phyloP scores from a whole-genome alignment of 768 basidiomycete genomes.

The Sarcodon sp. region DNA sequence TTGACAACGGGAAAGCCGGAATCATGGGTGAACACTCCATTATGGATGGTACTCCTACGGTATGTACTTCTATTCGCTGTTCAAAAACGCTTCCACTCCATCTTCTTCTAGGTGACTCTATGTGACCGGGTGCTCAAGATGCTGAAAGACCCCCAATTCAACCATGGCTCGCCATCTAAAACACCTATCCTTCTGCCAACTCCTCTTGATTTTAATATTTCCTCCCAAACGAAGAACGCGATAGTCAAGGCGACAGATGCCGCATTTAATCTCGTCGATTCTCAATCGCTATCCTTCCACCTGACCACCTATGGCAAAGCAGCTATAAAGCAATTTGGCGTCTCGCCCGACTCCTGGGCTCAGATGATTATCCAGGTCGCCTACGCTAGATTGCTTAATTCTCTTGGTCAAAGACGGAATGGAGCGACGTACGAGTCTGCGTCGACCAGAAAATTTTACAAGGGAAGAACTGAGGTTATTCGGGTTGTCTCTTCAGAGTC shows the following conservation, averaged over 20 bases:
- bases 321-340: slow-evolving; percentile 73
- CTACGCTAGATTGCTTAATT: slow-evolving; percentile 55
- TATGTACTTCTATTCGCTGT: background rate
- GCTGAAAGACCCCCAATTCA: slow-evolving; percentile 48
- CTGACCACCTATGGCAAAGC: slow-evolving; percentile 75
- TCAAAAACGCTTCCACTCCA: background rate
- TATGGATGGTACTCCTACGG: slow-evolving; percentile 84
- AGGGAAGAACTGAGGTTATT: slow-evolving; percentile 92
- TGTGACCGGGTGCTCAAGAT: slow-evolving; percentile 57
- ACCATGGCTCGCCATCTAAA: slow-evolving; percentile 30
- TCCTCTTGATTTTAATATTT: slow-evolving; percentile 54
- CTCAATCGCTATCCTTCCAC: slow-evolving; percentile 50
- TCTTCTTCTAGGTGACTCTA: slow-evolving; percentile 26
- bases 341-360: slow-evolving; percentile 92
- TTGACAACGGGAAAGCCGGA: slow-evolving; percentile 70
- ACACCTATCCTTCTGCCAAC: slow-evolving; percentile 20
- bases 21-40: slow-evolving; percentile 89
- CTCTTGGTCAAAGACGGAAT: slow-evolving; percentile 10
- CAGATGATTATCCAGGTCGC: slow-evolving; percentile 90
- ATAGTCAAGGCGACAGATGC: slow-evolving; percentile 44
- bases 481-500: slow-evolving; percentile 68
- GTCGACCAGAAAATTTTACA: slow-evolving; percentile 76
- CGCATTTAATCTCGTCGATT: slow-evolving; percentile 42
- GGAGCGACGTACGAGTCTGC: slow-evolving; percentile 94
- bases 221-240: slow-evolving; percentile 30